Conservation (phyloP, 345 rosid species). For the Camelina laxa region DNA sequence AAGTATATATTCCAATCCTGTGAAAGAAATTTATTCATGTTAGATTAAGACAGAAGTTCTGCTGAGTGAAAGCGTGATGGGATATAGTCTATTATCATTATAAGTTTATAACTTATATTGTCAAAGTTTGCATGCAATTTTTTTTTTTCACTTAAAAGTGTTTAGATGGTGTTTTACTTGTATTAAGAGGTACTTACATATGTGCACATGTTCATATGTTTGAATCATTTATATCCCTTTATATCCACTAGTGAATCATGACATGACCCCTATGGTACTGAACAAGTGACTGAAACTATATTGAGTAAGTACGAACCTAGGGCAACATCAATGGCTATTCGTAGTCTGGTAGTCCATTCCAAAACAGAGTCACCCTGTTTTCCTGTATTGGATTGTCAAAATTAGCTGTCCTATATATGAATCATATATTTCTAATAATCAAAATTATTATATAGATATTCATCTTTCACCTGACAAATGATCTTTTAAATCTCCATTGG, state of each 20-base stretch:
- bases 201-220: too few relatives aligned
- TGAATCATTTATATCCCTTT: too few relatives aligned
- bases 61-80: too few relatives aligned
- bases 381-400: not conserved
- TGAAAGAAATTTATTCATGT: too few relatives aligned
- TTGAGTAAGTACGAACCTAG: slow-evolving; percentile 15
- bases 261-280: not conserved
- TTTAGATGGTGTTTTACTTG: too few relatives aligned
- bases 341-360: slow-evolving; percentile 46
- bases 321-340: slow-evolving; percentile 45
- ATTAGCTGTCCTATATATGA: not conserved
- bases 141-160: too few relatives aligned
- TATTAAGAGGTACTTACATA: too few relatives aligned
- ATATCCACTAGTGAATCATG: too few relatives aligned
- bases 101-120: too few relatives aligned
- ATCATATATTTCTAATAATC: not conserved
- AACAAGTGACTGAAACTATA: not conserved
- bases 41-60: too few relatives aligned
- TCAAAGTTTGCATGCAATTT: too few relatives aligned
- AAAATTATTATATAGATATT: not conserved
- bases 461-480: slow-evolving; percentile 33
- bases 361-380: not conserved
- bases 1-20: slow-evolving; percentile 34
- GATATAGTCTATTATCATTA: not conserved
- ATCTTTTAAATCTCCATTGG: slow-evolving; percentile 23